A percentile compares a stretch with the other conserved stretches of the same genome.
Conservation (phyloP, 1,284 basidiomycete genomes). For the Malassezia restricta region DNA sequence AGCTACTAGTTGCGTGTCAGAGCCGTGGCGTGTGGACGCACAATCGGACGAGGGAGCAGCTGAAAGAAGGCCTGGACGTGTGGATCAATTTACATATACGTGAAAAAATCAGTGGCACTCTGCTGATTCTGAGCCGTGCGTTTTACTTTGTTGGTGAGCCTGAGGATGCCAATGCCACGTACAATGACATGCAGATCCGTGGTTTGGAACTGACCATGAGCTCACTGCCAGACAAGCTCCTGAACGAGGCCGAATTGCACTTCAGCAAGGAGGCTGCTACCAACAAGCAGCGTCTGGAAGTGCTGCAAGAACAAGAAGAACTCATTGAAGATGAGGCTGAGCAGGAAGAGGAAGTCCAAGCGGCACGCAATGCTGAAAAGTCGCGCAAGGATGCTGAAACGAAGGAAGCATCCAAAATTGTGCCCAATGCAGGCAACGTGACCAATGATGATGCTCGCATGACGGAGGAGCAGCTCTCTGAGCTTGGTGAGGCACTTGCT, state of each 20-base stretch:
- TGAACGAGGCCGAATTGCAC: constrained; percentile 91
- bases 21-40: constrained; percentile 81
- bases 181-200: constrained; percentile 52
- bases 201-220: constrained; percentile 81
- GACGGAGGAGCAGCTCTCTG: constrained; percentile 90
- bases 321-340: constrained; percentile 98
- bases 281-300: constrained; percentile 96
- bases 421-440: constrained; percentile 20
- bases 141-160: constrained; percentile 61
- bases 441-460: constrained; percentile 65
- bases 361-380: constrained; percentile 70
- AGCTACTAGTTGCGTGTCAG: constrained; percentile 84
- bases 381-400: constrained; percentile 57
- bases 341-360: constrained; percentile 84
- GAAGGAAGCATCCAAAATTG: constrained; percentile 29
- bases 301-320: constrained; percentile 94
- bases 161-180: constrained; percentile 20
- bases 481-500: constrained; percentile 80
- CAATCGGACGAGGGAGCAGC: constrained; percentile 53
- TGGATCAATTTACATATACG: constrained; percentile 91
- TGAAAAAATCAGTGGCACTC: constrained; percentile 72
- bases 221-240: constrained; percentile 82
- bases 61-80: constrained; percentile 75
- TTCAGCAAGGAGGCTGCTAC: constrained; percentile 83
- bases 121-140: constrained; percentile 80